Conservation (phyloP, 2,329 filamentous ascomycete species). For the Pseudocercospora eumusae region DNA sequence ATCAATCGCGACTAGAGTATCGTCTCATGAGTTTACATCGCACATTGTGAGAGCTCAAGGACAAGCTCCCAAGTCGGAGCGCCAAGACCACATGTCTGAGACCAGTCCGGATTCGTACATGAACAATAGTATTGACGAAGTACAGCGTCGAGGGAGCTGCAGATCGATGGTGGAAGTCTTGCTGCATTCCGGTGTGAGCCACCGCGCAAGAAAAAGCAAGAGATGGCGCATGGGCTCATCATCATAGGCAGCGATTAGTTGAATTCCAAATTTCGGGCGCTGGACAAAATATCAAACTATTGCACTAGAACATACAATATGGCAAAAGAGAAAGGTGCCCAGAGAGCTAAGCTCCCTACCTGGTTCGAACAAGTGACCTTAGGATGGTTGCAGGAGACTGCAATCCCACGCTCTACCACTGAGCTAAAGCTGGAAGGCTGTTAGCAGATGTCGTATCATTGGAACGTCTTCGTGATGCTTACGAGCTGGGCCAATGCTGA, state of each 20-base stretch:
- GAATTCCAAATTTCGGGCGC: background rate
- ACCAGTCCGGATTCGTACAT: background rate
- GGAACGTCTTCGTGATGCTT: too few relatives aligned
- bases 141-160: background rate
- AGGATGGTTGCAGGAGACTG: conserved; percentile 27
- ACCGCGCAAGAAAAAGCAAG: background rate
- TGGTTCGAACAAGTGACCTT: conserved; percentile 34
- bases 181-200: background rate
- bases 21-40: too few relatives aligned
- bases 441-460: too few relatives aligned
- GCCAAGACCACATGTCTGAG: background rate
- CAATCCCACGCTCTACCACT: conserved; percentile 37
- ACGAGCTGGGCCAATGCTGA: background rate
- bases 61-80: background rate
- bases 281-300: background rate
- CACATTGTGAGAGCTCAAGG: too few relatives aligned
- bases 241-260: too few relatives aligned
- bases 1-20: background rate
- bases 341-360: conserved; percentile 25
- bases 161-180: background rate
- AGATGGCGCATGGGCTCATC: too few relatives aligned
- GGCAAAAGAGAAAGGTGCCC: background rate
- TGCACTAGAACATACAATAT: background rate
- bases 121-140: background rate
- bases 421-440: conserved; percentile 21